phyloP scores from a whole-genome alignment of 345 rosid species.

The Limnanthes douglasii region DNA sequence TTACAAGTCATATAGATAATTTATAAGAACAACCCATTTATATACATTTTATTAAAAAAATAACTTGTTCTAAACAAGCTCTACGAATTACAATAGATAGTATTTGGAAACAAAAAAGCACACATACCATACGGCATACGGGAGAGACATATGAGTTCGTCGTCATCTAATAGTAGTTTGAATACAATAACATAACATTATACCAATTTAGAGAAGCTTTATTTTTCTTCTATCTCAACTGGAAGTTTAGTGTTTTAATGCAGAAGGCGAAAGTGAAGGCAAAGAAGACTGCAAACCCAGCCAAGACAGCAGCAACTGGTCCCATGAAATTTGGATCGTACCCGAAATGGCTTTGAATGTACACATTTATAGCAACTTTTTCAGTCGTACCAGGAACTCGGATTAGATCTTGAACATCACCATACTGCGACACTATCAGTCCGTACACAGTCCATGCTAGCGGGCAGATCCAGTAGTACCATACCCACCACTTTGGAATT shows the following conservation, averaged over 20 bases:
- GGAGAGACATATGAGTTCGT: too few relatives aligned
- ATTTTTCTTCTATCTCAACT: slow-evolving; percentile 36
- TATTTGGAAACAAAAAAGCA: too few relatives aligned
- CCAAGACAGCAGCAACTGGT: slow-evolving; percentile 39
- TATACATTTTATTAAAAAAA: too few relatives aligned
- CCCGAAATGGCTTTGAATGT: slow-evolving; percentile 40
- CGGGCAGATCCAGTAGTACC: slow-evolving; percentile 94
- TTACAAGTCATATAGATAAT: too few relatives aligned
- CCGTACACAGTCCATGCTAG: slow-evolving; percentile 81
- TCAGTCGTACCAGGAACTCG: slow-evolving; percentile 19
- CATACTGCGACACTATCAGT: slow-evolving; percentile 49
- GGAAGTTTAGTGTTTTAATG: slow-evolving; percentile 71
- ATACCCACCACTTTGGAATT: slow-evolving; percentile 83
- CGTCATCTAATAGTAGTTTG: too few relatives aligned
- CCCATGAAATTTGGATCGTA: slow-evolving; percentile 56
- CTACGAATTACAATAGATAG: too few relatives aligned
- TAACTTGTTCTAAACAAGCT: too few relatives aligned
- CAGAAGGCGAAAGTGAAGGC: slow-evolving; percentile 61
- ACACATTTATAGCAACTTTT: slow-evolving; percentile 21
- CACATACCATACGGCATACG: too few relatives aligned
- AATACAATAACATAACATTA: too few relatives aligned
- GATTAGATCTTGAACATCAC: slow-evolving; percentile 32
- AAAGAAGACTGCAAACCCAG: slow-evolving; percentile 46
- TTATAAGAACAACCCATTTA: too few relatives aligned
- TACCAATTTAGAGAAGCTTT: too few relatives aligned